A percentile compares a stretch with the other conserved stretches of the same genome.
Evolutionary conservation across 257 asterid genomes (phyloP).

Genomic region (Euphrasia confusa): DNA sequence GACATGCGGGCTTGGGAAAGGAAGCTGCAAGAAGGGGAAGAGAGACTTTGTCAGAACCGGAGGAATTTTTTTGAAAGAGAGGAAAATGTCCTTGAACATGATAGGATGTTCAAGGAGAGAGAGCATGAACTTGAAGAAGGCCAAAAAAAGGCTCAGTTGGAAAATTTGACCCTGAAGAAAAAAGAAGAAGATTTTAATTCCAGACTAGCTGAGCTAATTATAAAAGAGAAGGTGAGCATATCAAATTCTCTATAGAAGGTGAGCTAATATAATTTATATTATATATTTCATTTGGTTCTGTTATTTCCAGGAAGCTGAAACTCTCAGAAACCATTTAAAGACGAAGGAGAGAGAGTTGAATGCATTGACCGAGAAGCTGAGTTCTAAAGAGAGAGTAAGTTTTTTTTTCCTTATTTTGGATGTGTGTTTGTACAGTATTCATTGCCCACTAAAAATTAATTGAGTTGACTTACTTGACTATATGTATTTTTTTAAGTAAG

Average conservation of each 20-base stretch:
- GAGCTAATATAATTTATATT: slow-evolving; percentile 1
- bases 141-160: slow-evolving; percentile 42
- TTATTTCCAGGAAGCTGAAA: slow-evolving; percentile 60
- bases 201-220: slow-evolving; percentile 43
- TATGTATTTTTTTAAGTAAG: neutral
- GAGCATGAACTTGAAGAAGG: slow-evolving; percentile 57
- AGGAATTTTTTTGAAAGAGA: slow-evolving; percentile 70
- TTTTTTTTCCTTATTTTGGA: slow-evolving; percentile 23
- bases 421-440: neutral
- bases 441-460: neutral
- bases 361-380: slow-evolving; percentile 57
- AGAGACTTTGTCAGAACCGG: slow-evolving; percentile 61
- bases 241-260: neutral
- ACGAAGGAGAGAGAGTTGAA: slow-evolving; percentile 53
- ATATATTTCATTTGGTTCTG: slow-evolving; percentile 20
- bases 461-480: neutral
- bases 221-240: slow-evolving; percentile 67
- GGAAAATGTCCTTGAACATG: slow-evolving; percentile 48
- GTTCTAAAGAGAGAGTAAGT: slow-evolving; percentile 69
- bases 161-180: slow-evolving; percentile 39
- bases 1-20: slow-evolving; percentile 70
- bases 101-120: slow-evolving; percentile 47
- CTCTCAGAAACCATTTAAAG: slow-evolving; percentile 43
- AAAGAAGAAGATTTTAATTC: slow-evolving; percentile 53
- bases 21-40: slow-evolving; percentile 84